phyloP scores from a whole-genome alignment of 345 rosid species.

The Geranium brycei region DNA sequence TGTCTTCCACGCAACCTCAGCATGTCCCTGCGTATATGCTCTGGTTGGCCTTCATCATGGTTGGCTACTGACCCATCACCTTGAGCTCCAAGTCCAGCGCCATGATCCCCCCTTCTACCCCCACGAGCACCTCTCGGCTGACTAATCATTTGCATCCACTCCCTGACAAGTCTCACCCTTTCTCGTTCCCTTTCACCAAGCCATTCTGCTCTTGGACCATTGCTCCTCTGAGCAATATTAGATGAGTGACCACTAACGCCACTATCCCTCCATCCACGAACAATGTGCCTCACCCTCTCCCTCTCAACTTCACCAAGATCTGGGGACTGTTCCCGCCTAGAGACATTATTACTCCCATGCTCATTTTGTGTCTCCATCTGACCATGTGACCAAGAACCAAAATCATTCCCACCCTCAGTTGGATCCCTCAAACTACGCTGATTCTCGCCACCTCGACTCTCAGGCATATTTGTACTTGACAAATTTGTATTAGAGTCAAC shows the following conservation, averaged over 20 bases:
- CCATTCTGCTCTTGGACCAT: conserved; percentile 74
- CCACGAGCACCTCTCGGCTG: conserved; percentile 69
- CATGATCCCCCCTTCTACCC: conserved; percentile 51
- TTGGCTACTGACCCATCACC: conserved; percentile 39
- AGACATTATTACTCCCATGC: conserved; percentile 37
- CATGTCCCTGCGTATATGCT: conserved; percentile 58
- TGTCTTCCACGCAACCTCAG: conserved; percentile 89
- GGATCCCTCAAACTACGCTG: conserved; percentile 56
- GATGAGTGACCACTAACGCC: conserved; percentile 58
- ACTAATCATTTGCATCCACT: conserved; percentile 94
- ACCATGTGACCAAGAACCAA: conserved; percentile 61
- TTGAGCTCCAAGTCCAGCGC: conserved; percentile 31
- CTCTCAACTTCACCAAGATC: conserved; percentile 91
- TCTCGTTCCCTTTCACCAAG: conserved; percentile 96
- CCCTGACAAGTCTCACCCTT: conserved; percentile 93
- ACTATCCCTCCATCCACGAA: conserved; percentile 86
- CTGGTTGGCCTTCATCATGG: conserved; percentile 65
- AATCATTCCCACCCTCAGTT: conserved; percentile 52
- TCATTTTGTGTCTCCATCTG: conserved; percentile 40
- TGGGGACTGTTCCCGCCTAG: conserved; percentile 88
- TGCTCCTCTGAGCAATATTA: conserved; percentile 44
- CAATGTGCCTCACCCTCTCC: conserved; percentile 93
- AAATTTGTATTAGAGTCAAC: conserved; percentile 40
- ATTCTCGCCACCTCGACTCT: conserved; percentile 53
- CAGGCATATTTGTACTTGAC: conserved; percentile 36